A percentile compares a stretch with the other conserved stretches of the same genome.
Conservation (phyloP, 2,329 filamentous ascomycete species). For the Parastagonospora nodorum region DNA sequence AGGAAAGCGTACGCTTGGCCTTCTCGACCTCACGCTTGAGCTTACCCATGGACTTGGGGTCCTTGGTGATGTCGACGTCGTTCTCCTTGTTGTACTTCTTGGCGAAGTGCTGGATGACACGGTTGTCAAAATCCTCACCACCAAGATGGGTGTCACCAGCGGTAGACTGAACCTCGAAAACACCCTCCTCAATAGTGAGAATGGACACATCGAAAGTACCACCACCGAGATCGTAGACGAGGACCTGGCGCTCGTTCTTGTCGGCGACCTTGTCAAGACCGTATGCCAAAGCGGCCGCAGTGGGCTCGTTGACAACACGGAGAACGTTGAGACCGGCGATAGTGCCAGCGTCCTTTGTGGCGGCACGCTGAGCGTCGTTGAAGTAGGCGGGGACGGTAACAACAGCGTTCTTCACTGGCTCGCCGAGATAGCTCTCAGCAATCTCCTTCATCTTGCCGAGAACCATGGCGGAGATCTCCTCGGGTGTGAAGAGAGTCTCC, state of each 20-base stretch:
- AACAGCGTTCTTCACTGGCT: conserved; percentile 85
- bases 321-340: conserved; percentile 95
- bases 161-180: conserved; percentile 93
- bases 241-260: conserved; percentile 46
- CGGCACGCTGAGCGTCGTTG: conserved; percentile 97
- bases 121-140: conserved; percentile 99
- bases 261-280: conserved; percentile 63
- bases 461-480: conserved; percentile 82
- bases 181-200: conserved; percentile 84
- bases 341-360: conserved; percentile 90
- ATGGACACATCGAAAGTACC: conserved; percentile 62
- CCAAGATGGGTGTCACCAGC: conserved; percentile 96
- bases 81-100: conserved; percentile 99
- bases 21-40: conserved; percentile 99
- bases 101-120: conserved; percentile 93
- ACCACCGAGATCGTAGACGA: conserved; percentile 51
- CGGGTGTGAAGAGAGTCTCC: conserved; percentile 76
- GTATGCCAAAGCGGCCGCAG: conserved; percentile 92
- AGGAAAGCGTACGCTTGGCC: conserved; percentile 95
- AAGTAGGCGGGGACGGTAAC: conserved; percentile 97
- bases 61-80: conserved; percentile 87
- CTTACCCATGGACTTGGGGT: conserved; percentile 98
- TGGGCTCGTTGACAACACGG: conserved; percentile 96
- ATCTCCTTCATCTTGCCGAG: conserved; percentile 73
- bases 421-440: conserved; percentile 77